Evolutionary conservation across 2,329 filamentous ascomycete genomes (phyloP).

Genomic region (Sporothrix protearum): DNA sequence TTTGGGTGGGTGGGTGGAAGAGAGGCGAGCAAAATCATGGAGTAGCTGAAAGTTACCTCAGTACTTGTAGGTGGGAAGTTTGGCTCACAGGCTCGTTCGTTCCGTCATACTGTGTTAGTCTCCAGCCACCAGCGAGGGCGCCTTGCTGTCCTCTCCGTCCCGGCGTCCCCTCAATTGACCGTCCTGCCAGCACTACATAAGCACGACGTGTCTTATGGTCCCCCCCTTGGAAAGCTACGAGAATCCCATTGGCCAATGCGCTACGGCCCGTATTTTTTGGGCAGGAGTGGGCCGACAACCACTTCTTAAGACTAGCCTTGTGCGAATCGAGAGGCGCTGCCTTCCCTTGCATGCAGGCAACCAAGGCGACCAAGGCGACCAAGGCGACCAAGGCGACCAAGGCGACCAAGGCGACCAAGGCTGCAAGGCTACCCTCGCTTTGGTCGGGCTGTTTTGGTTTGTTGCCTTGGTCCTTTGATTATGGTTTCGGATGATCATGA

Average conservation of each 20-base stretch:
- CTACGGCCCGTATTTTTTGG: background rate
- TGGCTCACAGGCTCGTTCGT: no score
- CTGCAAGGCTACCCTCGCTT: background rate
- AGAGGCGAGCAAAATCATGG: no score
- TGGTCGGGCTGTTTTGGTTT: background rate
- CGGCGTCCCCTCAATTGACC: background rate
- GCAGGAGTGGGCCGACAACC: background rate
- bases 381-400: background rate
- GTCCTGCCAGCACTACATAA: background rate
- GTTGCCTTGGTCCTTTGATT: background rate
- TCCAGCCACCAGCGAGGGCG: background rate
- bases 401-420: background rate
- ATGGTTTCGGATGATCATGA: background rate
- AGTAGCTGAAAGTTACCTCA: no score
- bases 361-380: background rate
- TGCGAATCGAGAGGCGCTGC: no score
- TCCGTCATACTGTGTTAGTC: no score
- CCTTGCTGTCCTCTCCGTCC: conserved; percentile 19
- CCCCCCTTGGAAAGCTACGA: background rate
- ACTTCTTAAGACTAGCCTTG: background rate
- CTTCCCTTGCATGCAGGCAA: background rate
- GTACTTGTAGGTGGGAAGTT: no score
- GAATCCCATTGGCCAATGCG: background rate
- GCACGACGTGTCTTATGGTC: background rate
- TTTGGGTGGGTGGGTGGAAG: background rate